Percentiles rank a stretch among this genome's conserved stretches.
These are phyloP conservation scores for Solanum dulcamara DNA, from an alignment of 257 asterid species.

Conservation along the genomic window DNA sequence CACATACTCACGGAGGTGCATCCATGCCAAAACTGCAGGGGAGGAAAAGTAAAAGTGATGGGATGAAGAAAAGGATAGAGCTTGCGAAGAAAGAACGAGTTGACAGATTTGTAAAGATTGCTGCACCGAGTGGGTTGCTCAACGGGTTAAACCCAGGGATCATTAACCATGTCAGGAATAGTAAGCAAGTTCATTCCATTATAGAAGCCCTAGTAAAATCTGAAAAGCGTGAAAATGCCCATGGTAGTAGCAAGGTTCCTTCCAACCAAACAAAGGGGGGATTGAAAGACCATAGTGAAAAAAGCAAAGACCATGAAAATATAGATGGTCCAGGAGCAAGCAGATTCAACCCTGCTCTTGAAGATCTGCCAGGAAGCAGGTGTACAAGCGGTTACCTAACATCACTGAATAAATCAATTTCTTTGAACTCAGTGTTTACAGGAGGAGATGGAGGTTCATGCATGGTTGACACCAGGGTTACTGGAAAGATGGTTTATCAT, in stretches of 20 bases:
- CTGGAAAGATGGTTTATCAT: conserved; percentile 13
- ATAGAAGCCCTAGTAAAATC: conserved; percentile 76
- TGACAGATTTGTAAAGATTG: conserved; percentile 76
- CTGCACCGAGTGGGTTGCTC: conserved; percentile 93
- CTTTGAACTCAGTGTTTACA: conserved; percentile 14
- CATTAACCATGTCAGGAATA: conserved; percentile 88
- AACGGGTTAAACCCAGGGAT: conserved; percentile 89
- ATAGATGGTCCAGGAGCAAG: conserved; percentile 3
- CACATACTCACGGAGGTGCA: conserved; percentile 33
- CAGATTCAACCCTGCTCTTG: conserved; percentile 4
- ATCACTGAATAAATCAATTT: conserved; percentile 21
- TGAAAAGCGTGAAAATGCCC: conserved; percentile 31
- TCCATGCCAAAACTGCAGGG: conserved; percentile 48
- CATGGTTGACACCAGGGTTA: conserved; percentile 17
- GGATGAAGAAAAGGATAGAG: conserved; percentile 54
- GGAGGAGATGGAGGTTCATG: conserved; percentile 18
- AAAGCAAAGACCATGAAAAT: conserved; percentile 1
- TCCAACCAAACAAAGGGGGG: conserved; percentile 19
- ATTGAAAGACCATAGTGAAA: conserved; percentile 11
- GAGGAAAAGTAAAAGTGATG: conserved; percentile 42
- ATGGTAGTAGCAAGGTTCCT: conserved; percentile 14
- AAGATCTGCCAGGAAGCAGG: conserved; percentile 22
- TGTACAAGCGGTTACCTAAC: conserved; percentile 17
- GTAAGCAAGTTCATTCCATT: conserved; percentile 84
- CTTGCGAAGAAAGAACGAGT: conserved; percentile 80